Conservation (phyloP, 805 yeast species). For the Osmozyma mogii region DNA sequence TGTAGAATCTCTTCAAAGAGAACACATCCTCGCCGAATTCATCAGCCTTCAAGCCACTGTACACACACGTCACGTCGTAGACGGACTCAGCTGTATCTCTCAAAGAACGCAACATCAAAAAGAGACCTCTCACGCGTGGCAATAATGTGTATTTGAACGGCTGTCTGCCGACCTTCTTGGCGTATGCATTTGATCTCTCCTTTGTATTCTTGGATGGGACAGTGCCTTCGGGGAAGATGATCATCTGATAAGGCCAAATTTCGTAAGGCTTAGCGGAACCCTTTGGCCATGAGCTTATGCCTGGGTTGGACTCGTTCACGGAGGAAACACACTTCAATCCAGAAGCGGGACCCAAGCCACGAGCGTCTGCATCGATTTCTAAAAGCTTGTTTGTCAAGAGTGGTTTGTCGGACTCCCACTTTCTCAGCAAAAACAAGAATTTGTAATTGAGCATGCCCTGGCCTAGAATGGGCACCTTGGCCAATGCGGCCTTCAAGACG, state of each 20-base stretch:
- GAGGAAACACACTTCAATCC: constrained; percentile 29
- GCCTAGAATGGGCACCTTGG: constrained; percentile 72
- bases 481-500: constrained; percentile 62
- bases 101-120: constrained; percentile 53
- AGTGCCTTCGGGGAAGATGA: constrained; percentile 94
- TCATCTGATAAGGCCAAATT: constrained; percentile 47
- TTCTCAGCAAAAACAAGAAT: constrained; percentile 75
- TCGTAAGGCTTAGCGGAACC: constrained; percentile 14
- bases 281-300: constrained; percentile 23
- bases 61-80: constrained; percentile 80
- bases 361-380: constrained; percentile 52
- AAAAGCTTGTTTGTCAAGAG: constrained; percentile 48
- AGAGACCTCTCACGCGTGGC: constrained; percentile 81
- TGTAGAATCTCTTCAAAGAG: constrained; percentile 54
- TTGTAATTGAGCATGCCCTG: constrained; percentile 74
- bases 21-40: constrained; percentile 75
- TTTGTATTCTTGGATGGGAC: constrained; percentile 65
- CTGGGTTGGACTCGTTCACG: constrained; percentile 14
- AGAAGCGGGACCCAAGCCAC: constrained; percentile 47
- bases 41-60: constrained; percentile 55
- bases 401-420: constrained; percentile 73
- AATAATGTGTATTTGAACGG: constrained; percentile 57
- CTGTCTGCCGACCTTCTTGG: constrained; percentile 41
- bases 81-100: constrained; percentile 46
- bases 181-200: constrained; percentile 47